Conservation (phyloP, 73 alveolate species). For the Tetrahymena borealis region DNA sequence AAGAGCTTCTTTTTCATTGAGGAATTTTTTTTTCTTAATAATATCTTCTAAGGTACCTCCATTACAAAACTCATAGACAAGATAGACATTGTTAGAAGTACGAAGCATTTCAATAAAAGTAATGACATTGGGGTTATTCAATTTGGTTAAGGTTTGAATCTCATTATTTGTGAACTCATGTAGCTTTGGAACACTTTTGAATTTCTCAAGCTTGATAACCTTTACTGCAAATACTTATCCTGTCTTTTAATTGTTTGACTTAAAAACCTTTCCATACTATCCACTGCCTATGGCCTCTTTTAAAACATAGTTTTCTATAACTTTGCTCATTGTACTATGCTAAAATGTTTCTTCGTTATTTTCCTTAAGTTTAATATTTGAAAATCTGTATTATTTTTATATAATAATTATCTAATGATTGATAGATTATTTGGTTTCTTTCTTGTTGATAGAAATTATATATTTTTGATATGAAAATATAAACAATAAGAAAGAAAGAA, state of each 20-base stretch:
- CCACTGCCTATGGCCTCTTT: constrained; percentile 28
- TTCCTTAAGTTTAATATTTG: background rate
- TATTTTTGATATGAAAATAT: background rate
- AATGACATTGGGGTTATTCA: constrained; percentile 26
- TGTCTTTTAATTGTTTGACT: constrained; percentile 9
- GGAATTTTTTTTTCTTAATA: constrained; percentile 1
- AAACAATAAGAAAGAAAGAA: too few species aligned
- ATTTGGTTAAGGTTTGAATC: constrained; percentile 20
- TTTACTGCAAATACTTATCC: constrained; percentile 19
- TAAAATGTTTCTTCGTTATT: background rate
- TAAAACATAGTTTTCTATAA: constrained; percentile 25
- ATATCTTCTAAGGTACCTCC: constrained; percentile 43
- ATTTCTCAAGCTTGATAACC: constrained; percentile 22
- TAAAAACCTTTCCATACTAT: constrained; percentile 33
- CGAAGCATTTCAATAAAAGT: constrained; percentile 27
- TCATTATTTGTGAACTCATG: constrained; percentile 40
- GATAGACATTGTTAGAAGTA: constrained; percentile 24
- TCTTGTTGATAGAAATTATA: background rate
- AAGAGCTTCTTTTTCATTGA: constrained; percentile 21
- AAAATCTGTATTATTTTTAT: too few species aligned
- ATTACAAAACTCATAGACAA: constrained; percentile 37
- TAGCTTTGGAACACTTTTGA: constrained; percentile 34
- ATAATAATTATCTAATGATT: too few species aligned
- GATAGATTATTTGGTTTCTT: too few species aligned
- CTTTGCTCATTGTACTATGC: constrained; percentile 13